A percentile compares a stretch with the other conserved stretches of the same genome.
These are phyloP conservation scores for Pyrenula massariospora DNA, from an alignment of 495 filamentous ascomycete genomes.

Conservation along the genomic window DNA sequence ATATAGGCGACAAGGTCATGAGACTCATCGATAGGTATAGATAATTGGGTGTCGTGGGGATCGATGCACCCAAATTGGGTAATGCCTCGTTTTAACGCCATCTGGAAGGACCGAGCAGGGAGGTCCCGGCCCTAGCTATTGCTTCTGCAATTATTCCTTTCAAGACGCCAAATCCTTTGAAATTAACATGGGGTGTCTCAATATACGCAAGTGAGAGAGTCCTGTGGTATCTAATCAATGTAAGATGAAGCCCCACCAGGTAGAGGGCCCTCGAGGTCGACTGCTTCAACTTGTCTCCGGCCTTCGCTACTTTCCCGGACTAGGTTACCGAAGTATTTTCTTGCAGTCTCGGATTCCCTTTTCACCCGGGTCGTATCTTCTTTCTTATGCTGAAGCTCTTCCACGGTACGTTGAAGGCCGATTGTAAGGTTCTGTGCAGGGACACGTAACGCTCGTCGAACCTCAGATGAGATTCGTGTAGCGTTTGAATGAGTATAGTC, in stretches of 20 bases:
- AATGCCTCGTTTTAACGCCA: too few species aligned
- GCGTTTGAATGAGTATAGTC: conserved; percentile 91
- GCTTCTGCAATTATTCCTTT: too few species aligned
- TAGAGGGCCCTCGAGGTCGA: conserved; percentile 63
- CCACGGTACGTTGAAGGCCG: conserved; percentile 67
- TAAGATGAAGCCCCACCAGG: conserved; percentile 28
- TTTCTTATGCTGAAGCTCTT: conserved; percentile 63
- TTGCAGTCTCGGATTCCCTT: conserved; percentile 62
- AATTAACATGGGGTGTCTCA: too few species aligned
- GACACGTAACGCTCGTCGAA: conserved; percentile 74
- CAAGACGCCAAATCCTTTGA: too few species aligned
- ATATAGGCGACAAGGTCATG: too few species aligned
- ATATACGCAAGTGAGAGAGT: too few species aligned
- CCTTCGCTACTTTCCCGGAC: conserved; percentile 64
- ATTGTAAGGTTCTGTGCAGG: conserved; percentile 74
- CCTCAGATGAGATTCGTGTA: conserved; percentile 66
- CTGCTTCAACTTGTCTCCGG: conserved; percentile 56
- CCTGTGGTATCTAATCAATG: too few species aligned
- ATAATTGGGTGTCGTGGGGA: too few species aligned
- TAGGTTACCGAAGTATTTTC: conserved; percentile 80
- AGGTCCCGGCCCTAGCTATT: too few species aligned
- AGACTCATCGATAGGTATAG: too few species aligned
- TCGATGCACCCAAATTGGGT: too few species aligned
- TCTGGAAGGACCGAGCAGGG: too few species aligned
- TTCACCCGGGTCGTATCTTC: conserved; percentile 70